Evolutionary conservation across 78 protist species (phyloP), one percentile per base, ranked within the genome.

Genomic region (Dictyostelium citrinum): DNA sequence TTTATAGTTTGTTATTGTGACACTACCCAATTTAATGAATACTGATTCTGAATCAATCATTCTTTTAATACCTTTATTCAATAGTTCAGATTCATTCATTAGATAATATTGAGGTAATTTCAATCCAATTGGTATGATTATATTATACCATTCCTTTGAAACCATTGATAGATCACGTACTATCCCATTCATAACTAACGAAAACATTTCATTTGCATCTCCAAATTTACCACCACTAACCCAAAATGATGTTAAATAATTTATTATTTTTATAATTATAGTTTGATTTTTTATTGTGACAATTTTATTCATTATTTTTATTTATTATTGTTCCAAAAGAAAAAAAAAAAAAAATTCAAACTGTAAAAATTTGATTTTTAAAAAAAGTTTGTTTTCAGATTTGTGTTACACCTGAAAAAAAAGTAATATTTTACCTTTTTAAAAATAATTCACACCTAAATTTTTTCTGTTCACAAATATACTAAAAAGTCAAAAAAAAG

Each of bases 221-320:
- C 35, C 35, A 27, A 27, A 27, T 27, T 27, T 27, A 29, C 76
- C 33, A 24, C 24, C 20, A 27, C 37, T 29, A 10, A 24, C 76
- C 76, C 76, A 68, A 68, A 68, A 68, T 31, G 76, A 68, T 68
- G 76, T 68, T 68, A 68, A 68, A 68, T 68, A 68, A 31, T 68
- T 68, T 29, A 68, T 68, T 31, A 68, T 68, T 68, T 68, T 68
- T 24, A 68, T 68, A 29, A 68, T 29, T 24, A 68, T 68, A 9
- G 20, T 61, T 61, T 61, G 71, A 61, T 61, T 61, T 61, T 22
- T 61, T 5, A 61, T 61, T 61, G 3, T 24, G 2, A 61, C 16
- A 24, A 61, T 61, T 24, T 55, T 55, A 20, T 55, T 20, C 64
- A 55, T 51, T 51, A 37, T 37, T 37, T 37, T 37, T 37, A 37